Evolutionary conservation across 495 filamentous ascomycete genomes (phyloP).

Genomic region (Cercophora sp.): DNA sequence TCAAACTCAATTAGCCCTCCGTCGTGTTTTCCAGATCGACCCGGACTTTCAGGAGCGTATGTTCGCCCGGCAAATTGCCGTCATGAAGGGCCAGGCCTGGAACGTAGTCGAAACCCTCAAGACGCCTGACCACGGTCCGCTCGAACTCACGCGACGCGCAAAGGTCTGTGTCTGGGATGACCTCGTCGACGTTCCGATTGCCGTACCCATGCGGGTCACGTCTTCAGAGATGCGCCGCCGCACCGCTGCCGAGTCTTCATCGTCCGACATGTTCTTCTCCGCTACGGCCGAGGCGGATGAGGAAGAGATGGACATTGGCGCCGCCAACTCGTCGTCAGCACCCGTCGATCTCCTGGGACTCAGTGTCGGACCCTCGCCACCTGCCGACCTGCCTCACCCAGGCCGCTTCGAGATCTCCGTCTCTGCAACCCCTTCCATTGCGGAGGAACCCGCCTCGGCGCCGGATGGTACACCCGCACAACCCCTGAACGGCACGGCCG

Average conservation of each 20-base stretch:
- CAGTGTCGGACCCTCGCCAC: constrained; percentile 45
- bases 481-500: constrained; percentile 5
- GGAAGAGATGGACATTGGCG: constrained; percentile 91
- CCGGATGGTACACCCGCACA: not conserved
- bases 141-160: constrained; percentile 85
- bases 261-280: constrained; percentile 22
- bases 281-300: constrained; percentile 41
- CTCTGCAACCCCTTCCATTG: not conserved
- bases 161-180: constrained; percentile 98
- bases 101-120: constrained; percentile 98
- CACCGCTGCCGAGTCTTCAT: too few species aligned
- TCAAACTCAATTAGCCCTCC: constrained; percentile 81
- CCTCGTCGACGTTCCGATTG: constrained; percentile 89
- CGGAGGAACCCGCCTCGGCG: not conserved
- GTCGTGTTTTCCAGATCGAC: constrained; percentile 82
- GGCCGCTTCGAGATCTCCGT: constrained; percentile 76
- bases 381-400: constrained; percentile 67
- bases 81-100: constrained; percentile 99
- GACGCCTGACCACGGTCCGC: constrained; percentile 81
- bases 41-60: constrained; percentile 96
- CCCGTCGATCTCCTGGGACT: constrained; percentile 69
- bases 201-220: constrained; percentile 79
- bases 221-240: constrained; percentile 71
- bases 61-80: constrained; percentile 94
- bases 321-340: constrained; percentile 38